These are phyloP conservation scores for Salix dunnii DNA, from an alignment of 345 rosid species.

Conservation along the genomic window DNA sequence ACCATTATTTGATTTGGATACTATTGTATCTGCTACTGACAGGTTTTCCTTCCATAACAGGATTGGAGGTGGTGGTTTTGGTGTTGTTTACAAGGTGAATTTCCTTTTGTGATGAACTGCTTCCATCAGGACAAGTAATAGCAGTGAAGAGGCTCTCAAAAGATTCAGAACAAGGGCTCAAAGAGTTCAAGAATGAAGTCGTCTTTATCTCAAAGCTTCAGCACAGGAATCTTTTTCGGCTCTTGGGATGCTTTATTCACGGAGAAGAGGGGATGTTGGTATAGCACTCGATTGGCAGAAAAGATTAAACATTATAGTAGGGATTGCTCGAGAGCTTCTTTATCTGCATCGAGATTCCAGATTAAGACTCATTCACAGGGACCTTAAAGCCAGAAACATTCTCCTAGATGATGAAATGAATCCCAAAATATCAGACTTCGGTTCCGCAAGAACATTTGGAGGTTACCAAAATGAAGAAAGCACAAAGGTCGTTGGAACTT, in stretches of 20 bases:
- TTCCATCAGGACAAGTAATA: slow-evolving; percentile 8
- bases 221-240: slow-evolving; percentile 20
- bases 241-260: slow-evolving; percentile 17
- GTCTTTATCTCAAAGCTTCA: slow-evolving; percentile 14
- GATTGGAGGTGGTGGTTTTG: slow-evolving; percentile 18
- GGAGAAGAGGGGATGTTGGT: slow-evolving; percentile 16
- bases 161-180: slow-evolving; percentile 17
- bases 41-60: slow-evolving; percentile 10
- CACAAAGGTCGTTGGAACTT: slow-evolving; percentile 10
- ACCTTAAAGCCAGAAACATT: slow-evolving; percentile 15
- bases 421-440: slow-evolving; percentile 18
- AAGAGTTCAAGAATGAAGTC: slow-evolving; percentile 17
- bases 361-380: slow-evolving; percentile 7
- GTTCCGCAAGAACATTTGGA: slow-evolving; percentile 19
- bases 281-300: slow-evolving; percentile 14
- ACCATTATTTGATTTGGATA: neutral
- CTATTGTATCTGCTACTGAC: slow-evolving; percentile 6
- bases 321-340: slow-evolving; percentile 17
- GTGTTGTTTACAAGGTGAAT: slow-evolving; percentile 11
- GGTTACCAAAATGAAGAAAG: slow-evolving; percentile 6
- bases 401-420: slow-evolving; percentile 16
- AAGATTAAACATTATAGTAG: slow-evolving; percentile 6
- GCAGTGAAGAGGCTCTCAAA: slow-evolving; percentile 19
- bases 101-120: neutral
- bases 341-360: slow-evolving; percentile 20